phyloP scores from a whole-genome alignment of 148 eudicot genomes.

The Heliamphora exappendiculata region DNA sequence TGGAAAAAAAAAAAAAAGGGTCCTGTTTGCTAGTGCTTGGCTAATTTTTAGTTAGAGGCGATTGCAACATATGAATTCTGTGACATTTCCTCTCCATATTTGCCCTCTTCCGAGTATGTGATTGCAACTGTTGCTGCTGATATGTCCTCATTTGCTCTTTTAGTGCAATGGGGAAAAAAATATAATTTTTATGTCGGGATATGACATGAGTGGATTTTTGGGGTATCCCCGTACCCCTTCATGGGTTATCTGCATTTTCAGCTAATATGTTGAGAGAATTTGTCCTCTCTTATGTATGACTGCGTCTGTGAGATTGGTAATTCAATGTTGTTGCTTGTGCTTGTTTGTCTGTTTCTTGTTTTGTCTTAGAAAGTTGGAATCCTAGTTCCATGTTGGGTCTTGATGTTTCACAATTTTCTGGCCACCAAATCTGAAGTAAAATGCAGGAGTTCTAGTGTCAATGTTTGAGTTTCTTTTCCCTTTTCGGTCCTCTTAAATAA shows the following conservation, averaged over 20 bases:
- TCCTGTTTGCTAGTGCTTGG: neutral
- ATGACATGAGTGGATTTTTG: too few species aligned
- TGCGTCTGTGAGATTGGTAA: neutral
- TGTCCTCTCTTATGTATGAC: neutral
- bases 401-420: neutral
- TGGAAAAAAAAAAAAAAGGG: neutral
- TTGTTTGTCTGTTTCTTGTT: neutral
- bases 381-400: neutral
- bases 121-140: neutral
- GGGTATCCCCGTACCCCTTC: neutral
- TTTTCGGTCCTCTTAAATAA: too few species aligned
- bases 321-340: neutral
- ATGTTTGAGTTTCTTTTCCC: neutral
- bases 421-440: neutral
- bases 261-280: neutral
- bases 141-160: neutral
- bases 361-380: neutral
- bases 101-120: neutral
- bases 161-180: neutral
- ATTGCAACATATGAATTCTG: neutral
- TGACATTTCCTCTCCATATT: too few species aligned
- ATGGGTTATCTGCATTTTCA: neutral
- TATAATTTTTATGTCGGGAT: neutral
- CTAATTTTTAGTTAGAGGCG: neutral
- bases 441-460: neutral